These are phyloP conservation scores for Pyrenophora teres DNA, from an alignment of 2,329 filamentous ascomycete species.

Conservation along the genomic window DNA sequence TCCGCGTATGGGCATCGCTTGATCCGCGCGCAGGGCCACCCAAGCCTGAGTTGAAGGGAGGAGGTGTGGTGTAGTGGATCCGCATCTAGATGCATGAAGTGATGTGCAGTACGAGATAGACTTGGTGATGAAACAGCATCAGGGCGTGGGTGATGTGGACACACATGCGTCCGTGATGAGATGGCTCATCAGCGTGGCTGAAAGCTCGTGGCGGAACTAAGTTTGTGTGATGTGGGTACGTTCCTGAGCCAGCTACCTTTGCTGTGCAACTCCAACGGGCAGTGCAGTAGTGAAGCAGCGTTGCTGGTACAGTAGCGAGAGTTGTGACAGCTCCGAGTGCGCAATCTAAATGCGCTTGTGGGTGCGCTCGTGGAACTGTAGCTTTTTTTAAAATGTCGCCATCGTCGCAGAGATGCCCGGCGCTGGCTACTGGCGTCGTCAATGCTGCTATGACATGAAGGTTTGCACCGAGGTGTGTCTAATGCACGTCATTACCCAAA, in stretches of 20 bases:
- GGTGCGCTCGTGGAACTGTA: neutral
- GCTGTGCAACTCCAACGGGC: slow-evolving; percentile 3
- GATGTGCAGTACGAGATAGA: neutral
- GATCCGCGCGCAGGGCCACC: slow-evolving; percentile 2
- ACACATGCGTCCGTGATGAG: slow-evolving; percentile 3
- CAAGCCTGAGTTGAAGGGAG: neutral
- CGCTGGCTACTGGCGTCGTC: slow-evolving; percentile 4
- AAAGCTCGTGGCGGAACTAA: slow-evolving; percentile 1
- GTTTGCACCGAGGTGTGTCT: slow-evolving; percentile 4
- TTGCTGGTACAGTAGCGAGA: slow-evolving; percentile 2
- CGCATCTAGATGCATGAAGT: slow-evolving; percentile 1
- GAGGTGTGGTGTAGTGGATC: neutral
- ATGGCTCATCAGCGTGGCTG: slow-evolving; percentile 1
- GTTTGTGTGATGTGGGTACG: neutral
- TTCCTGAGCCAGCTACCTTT: slow-evolving; percentile 3
- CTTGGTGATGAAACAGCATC: slow-evolving; percentile 1
- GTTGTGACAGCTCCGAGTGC: slow-evolving; percentile 4
- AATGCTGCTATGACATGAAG: slow-evolving; percentile 5
- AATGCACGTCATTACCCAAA: slow-evolving; percentile 12
- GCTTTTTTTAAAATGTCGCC: neutral
- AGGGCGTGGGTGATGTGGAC: neutral
- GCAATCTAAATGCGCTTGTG: neutral
- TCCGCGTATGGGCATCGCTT: neutral
- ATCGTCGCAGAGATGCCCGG: slow-evolving; percentile 2
- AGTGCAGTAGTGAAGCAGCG: slow-evolving; percentile 9